Conservation (phyloP, 306 rosid genomes). For the Cicer cuneatum region DNA sequence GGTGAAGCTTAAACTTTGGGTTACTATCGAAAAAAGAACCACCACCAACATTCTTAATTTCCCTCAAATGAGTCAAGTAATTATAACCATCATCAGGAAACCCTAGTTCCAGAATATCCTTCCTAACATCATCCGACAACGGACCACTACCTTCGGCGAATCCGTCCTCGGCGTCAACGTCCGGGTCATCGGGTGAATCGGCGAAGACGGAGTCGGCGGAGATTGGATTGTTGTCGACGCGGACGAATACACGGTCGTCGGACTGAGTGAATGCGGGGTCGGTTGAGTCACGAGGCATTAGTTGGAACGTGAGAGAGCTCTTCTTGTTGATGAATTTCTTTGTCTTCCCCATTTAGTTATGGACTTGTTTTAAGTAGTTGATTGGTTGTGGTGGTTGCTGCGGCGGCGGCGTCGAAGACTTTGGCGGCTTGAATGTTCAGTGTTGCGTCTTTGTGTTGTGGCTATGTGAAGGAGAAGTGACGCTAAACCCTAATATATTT, state of each 20-base stretch:
- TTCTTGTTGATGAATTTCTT: constrained; percentile 85
- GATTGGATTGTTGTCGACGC: constrained; percentile 68
- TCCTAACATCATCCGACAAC: constrained; percentile 68
- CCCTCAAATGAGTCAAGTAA: constrained; percentile 77
- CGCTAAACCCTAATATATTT: not conserved
- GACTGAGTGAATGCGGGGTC: constrained; percentile 66
- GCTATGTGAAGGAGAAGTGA: not conserved
- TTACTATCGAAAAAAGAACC: constrained; percentile 72
- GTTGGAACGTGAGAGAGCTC: constrained; percentile 71
- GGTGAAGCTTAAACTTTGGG: constrained; percentile 70
- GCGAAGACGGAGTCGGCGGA: constrained; percentile 52
- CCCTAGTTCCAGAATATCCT: constrained; percentile 81
- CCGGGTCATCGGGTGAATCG: constrained; percentile 67
- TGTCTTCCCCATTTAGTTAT: constrained; percentile 38
- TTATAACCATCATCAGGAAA: constrained; percentile 94
- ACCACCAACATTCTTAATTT: constrained; percentile 80
- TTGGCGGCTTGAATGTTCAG: not conserved
- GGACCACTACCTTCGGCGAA: not conserved
- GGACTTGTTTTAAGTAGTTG: not conserved
- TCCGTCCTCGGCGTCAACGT: not conserved
- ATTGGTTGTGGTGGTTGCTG: no score
- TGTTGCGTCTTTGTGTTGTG: not conserved
- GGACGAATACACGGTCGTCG: constrained; percentile 75
- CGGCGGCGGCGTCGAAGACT: not conserved
- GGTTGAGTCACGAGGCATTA: constrained; percentile 77